Evolutionary conservation across 2,329 filamentous ascomycete species (phyloP).

Genomic region (Claviceps sp.): DNA sequence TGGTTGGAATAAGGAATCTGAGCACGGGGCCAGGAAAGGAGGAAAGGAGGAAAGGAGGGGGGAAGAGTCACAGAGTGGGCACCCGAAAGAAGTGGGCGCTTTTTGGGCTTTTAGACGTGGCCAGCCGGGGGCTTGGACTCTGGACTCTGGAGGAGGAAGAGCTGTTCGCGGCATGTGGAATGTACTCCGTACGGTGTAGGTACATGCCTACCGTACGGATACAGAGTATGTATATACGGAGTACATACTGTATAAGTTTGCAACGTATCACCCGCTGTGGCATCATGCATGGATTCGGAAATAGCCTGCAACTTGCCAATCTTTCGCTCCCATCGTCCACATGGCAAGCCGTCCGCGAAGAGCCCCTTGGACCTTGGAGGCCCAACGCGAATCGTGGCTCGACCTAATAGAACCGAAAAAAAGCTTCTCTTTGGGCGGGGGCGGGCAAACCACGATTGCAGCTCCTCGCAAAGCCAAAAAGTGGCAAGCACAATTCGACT

Average conservation of each 20-base stretch:
- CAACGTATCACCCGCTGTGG: too few relatives aligned
- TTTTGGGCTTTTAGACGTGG: not conserved
- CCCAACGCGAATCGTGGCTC: not conserved
- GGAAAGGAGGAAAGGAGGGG: not conserved
- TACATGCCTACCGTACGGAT: too few relatives aligned
- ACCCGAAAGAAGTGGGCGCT: not conserved
- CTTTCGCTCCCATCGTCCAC: not conserved
- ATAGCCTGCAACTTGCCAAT: too few relatives aligned
- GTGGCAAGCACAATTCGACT: too few relatives aligned
- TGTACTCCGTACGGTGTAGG: too few relatives aligned
- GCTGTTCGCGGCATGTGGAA: not conserved
- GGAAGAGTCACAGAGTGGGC: not conserved
- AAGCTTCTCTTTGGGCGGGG: too few relatives aligned
- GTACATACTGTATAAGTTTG: too few relatives aligned
- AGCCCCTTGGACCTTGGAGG: not conserved
- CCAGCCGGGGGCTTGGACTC: too few relatives aligned
- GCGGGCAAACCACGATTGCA: too few relatives aligned
- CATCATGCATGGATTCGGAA: too few relatives aligned
- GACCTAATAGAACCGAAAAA: not conserved
- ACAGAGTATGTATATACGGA: not conserved
- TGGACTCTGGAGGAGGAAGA: not conserved
- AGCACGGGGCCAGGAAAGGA: constrained; percentile 1
- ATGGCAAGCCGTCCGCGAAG: not conserved
- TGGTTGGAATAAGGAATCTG: constrained; percentile 2
- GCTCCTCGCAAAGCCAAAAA: too few relatives aligned